Evolutionary conservation across 352 stramenopile genomes (phyloP).

Genomic region (Plasmopara halstedii): DNA sequence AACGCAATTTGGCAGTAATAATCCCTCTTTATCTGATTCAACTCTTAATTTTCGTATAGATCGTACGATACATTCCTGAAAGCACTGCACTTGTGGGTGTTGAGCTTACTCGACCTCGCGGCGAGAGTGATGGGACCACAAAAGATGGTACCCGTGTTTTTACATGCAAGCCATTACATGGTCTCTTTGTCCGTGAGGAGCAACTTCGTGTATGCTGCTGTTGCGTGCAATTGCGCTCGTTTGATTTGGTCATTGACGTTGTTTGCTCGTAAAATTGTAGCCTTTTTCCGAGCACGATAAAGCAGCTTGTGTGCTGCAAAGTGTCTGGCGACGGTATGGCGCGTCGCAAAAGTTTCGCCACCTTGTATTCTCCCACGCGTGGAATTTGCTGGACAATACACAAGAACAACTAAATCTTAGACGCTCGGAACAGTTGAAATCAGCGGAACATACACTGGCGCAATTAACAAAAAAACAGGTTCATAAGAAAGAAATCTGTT

Average conservation of each 20-base stretch:
- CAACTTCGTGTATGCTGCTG: slow-evolving; percentile 42
- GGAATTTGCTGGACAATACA: slow-evolving; percentile 88
- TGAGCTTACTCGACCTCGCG: slow-evolving; percentile 71
- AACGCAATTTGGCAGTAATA: slow-evolving; percentile 13
- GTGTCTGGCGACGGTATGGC: slow-evolving; percentile 53
- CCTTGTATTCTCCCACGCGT: slow-evolving; percentile 74
- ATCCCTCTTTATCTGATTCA: not conserved
- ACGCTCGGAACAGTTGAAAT: slow-evolving; percentile 80
- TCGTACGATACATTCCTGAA: slow-evolving; percentile 57
- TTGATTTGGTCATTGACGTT: not conserved
- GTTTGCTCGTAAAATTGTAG: slow-evolving; percentile 22
- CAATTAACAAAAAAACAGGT: slow-evolving; percentile 69
- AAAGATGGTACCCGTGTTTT: slow-evolving; percentile 74
- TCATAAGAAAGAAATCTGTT: slow-evolving; percentile 1
- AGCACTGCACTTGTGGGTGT: slow-evolving; percentile 63
- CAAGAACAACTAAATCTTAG: slow-evolving; percentile 87
- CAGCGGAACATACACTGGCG: slow-evolving; percentile 69
- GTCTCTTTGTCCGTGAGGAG: slow-evolving; percentile 79
- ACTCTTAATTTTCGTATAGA: slow-evolving; percentile 20
- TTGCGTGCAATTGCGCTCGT: not conserved
- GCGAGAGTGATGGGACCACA: slow-evolving; percentile 62
- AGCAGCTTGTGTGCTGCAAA: slow-evolving; percentile 74
- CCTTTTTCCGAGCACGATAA: slow-evolving; percentile 69
- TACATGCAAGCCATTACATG: slow-evolving; percentile 72
- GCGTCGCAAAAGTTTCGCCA: slow-evolving; percentile 77